A percentile compares a stretch with the other conserved stretches of the same genome.
phyloP scores from a whole-genome alignment of 129 eudicot genomes.

The Rutidosis leptorrhynchoides region DNA sequence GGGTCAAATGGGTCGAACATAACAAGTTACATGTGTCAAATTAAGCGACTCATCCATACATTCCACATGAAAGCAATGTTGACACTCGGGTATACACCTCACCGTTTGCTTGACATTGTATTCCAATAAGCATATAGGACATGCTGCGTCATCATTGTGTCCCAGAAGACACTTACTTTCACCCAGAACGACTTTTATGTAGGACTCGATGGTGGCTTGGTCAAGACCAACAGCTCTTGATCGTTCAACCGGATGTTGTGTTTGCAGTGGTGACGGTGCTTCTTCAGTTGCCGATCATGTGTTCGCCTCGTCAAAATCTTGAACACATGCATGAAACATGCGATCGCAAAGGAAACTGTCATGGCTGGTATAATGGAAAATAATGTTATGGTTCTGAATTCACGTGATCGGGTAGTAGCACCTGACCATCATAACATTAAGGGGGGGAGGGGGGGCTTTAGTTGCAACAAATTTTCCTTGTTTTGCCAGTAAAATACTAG shows the following conservation, averaged over 20 bases:
- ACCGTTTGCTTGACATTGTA: constrained; percentile 50
- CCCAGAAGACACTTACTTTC: constrained; percentile 74
- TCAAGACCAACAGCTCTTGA: constrained; percentile 41
- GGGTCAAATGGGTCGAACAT: too few species aligned
- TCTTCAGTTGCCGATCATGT: constrained; percentile 4
- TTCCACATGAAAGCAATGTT: constrained; percentile 67
- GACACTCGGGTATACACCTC: constrained; percentile 67
- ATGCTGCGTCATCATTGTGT: constrained; percentile 45
- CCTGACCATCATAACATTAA: too few species aligned
- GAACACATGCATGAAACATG: constrained; percentile 39
- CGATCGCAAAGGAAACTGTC: constrained; percentile 29
- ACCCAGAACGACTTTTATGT: constrained; percentile 50
- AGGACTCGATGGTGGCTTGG: constrained; percentile 60
- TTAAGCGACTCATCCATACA: constrained; percentile 80
- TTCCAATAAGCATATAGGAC: constrained; percentile 73
- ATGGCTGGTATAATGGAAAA: constrained; percentile 49
- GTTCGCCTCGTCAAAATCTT: constrained; percentile 26
- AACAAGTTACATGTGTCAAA: constrained; percentile 49
- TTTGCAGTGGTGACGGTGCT: constrained; percentile 7
- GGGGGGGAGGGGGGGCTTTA: too few species aligned
- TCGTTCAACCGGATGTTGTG: not conserved
- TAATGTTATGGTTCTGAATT: constrained; percentile 49
- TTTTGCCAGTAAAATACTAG: too few species aligned
- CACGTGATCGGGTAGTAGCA: constrained; percentile 11
- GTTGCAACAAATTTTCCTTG: too few species aligned